phyloP scores from a whole-genome alignment of 2,329 filamentous ascomycete species.

The Myriangium duriaei region DNA sequence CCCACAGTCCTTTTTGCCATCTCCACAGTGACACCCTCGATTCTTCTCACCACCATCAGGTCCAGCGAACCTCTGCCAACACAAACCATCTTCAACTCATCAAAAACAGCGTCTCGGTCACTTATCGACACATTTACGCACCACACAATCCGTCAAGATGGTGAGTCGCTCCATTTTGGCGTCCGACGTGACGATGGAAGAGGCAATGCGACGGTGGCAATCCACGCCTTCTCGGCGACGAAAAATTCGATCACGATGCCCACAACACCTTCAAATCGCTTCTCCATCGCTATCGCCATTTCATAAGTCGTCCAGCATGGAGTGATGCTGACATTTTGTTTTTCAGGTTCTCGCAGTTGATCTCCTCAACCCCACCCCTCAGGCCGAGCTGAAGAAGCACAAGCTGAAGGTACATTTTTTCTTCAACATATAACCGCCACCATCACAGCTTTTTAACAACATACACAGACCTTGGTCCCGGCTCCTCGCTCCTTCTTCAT shows the following conservation, averaged over 20 bases:
- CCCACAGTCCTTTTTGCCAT: conserved; percentile 11
- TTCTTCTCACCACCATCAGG: conserved; percentile 3
- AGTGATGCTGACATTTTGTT: conserved; percentile 16
- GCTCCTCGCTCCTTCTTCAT: conserved; percentile 99
- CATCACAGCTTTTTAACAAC: conserved; percentile 7
- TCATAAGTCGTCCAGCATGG: background rate
- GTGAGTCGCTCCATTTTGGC: conserved; percentile 3
- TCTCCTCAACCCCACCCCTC: conserved; percentile 97
- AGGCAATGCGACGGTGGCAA: background rate
- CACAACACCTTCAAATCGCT: background rate
- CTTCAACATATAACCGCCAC: conserved; percentile 7
- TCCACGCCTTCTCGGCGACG: background rate
- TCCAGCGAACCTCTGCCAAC: conserved; percentile 3
- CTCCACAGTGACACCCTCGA: conserved; percentile 9
- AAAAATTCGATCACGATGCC: background rate
- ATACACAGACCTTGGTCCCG: conserved; percentile 56
- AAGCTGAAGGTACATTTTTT: conserved; percentile 92
- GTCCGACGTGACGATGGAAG: background rate
- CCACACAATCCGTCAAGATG: conserved; percentile 5
- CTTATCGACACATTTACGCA: background rate
- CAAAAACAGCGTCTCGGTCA: background rate
- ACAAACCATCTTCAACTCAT: conserved; percentile 6
- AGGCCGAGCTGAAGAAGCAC: conserved; percentile 98
- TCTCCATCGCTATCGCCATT: background rate
- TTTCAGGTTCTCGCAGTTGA: conserved; percentile 97